Evolutionary conservation across 1,284 basidiomycete species (phyloP).

Genomic region (Fomitopsis schrenkii): DNA sequence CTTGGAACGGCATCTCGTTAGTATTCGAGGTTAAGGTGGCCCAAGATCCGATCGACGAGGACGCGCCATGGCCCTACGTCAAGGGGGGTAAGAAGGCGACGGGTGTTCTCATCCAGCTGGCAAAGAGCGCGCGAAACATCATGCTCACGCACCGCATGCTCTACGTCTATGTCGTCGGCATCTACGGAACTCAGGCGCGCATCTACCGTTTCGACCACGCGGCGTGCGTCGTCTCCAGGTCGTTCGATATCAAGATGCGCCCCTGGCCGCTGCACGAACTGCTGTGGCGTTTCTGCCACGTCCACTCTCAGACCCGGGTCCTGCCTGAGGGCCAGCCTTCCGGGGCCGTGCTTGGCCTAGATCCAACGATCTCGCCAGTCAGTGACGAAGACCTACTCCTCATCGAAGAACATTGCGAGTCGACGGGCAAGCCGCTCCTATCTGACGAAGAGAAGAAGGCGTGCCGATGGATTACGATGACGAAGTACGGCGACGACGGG

Average conservation of each 20-base stretch:
- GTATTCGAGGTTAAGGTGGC: neutral
- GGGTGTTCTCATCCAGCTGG: neutral
- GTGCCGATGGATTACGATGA: constrained; percentile 5
- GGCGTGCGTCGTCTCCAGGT: neutral
- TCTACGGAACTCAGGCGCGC: constrained; percentile 6
- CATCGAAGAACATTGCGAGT: neutral
- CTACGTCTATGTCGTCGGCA: constrained; percentile 8
- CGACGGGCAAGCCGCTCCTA: neutral
- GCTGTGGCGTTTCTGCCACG: neutral
- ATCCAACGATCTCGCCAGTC: neutral
- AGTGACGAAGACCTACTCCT: neutral
- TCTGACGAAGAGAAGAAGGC: neutral
- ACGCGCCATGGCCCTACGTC: no score
- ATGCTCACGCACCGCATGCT: constrained; percentile 10
- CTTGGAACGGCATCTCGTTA: neutral
- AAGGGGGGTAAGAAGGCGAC: no score
- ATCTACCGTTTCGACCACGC: constrained; percentile 11
- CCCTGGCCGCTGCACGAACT: neutral
- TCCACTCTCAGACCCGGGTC: neutral
- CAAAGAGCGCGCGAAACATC: constrained; percentile 4
- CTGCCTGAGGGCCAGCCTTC: neutral
- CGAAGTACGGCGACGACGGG: neutral
- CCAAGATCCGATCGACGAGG: no score
- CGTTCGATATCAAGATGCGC: neutral
- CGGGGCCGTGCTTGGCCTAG: neutral